Evolutionary conservation across 2,329 filamentous ascomycete genomes (phyloP).

Genomic region (Macrophomina tecta): DNA sequence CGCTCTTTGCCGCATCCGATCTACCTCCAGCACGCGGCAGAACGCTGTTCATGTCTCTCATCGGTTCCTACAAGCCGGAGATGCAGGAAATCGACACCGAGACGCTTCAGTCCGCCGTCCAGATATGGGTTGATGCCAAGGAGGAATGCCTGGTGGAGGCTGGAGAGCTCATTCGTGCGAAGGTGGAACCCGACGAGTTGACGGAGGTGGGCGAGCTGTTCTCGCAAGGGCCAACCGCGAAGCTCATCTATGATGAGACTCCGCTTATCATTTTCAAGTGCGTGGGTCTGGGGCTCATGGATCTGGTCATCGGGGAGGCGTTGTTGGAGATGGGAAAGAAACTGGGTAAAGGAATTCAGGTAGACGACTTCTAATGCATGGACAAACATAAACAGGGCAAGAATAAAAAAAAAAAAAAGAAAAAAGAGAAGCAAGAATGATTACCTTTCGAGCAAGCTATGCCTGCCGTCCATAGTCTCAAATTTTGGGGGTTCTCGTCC

Average conservation of each 20-base stretch:
- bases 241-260: slow-evolving; percentile 30
- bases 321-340: slow-evolving; percentile 32
- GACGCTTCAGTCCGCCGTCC: slow-evolving; percentile 38
- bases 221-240: slow-evolving; percentile 32
- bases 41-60: slow-evolving; percentile 36
- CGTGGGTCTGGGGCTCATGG: slow-evolving; percentile 59
- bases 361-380: slow-evolving; percentile 1
- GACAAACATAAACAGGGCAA: too few species aligned
- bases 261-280: slow-evolving; percentile 55
- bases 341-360: slow-evolving; percentile 30
- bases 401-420: too few species aligned
- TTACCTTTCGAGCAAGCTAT: too few species aligned
- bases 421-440: too few species aligned
- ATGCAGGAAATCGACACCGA: slow-evolving; percentile 58
- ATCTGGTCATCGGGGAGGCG: slow-evolving; percentile 50
- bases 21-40: slow-evolving; percentile 32
- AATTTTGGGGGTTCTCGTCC: too few species aligned
- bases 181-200: slow-evolving; percentile 45
- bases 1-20: slow-evolving; percentile 50
- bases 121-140: slow-evolving; percentile 37
- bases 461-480: too few species aligned
- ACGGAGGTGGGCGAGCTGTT: slow-evolving; percentile 51
- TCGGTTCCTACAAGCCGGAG: slow-evolving; percentile 41
- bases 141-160: slow-evolving; percentile 54
- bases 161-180: slow-evolving; percentile 47